These are phyloP conservation scores for Aspergillus aculeatus DNA, from an alignment of 2,329 filamentous ascomycete species.

Conservation along the genomic window DNA sequence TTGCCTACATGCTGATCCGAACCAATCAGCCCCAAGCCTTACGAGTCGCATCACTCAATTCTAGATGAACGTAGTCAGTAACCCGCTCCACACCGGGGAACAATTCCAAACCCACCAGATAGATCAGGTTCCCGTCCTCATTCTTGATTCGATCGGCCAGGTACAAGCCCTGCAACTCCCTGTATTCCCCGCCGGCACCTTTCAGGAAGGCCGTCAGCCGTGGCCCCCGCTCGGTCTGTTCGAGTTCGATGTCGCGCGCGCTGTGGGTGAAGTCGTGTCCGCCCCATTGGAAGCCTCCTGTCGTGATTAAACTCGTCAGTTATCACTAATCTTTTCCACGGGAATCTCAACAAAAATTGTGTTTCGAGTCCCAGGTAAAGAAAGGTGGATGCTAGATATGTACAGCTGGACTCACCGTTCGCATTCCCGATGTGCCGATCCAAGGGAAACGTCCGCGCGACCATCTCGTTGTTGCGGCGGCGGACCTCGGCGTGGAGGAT, in stretches of 20 bases:
- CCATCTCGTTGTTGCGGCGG: slow-evolving; percentile 6
- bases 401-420: slow-evolving; percentile 10
- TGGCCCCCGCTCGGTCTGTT: slow-evolving; percentile 15
- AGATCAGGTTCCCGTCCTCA: slow-evolving; percentile 17
- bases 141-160: slow-evolving; percentile 21
- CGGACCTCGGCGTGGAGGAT: slow-evolving; percentile 12
- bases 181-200: slow-evolving; percentile 11
- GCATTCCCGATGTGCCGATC: slow-evolving; percentile 21
- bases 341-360: too few relatives aligned
- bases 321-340: too few relatives aligned
- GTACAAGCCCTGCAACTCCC: slow-evolving; percentile 18
- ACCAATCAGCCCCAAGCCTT: too few relatives aligned
- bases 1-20: too few relatives aligned
- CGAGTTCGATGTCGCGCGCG: slow-evolving; percentile 16
- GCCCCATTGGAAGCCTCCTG: slow-evolving; percentile 25
- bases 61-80: background rate
- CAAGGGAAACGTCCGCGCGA: slow-evolving; percentile 12
- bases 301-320: background rate
- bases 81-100: background rate
- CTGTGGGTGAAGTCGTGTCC: slow-evolving; percentile 19
- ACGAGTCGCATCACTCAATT: background rate
- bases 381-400: background rate
- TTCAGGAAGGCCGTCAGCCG: slow-evolving; percentile 20
- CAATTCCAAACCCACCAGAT: slow-evolving; percentile 10
- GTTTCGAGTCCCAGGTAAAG: background rate